A percentile compares a stretch with the other conserved stretches of the same genome.
phyloP scores from a whole-genome alignment of 768 basidiomycete species.

The Rossbeevera mucosa region DNA sequence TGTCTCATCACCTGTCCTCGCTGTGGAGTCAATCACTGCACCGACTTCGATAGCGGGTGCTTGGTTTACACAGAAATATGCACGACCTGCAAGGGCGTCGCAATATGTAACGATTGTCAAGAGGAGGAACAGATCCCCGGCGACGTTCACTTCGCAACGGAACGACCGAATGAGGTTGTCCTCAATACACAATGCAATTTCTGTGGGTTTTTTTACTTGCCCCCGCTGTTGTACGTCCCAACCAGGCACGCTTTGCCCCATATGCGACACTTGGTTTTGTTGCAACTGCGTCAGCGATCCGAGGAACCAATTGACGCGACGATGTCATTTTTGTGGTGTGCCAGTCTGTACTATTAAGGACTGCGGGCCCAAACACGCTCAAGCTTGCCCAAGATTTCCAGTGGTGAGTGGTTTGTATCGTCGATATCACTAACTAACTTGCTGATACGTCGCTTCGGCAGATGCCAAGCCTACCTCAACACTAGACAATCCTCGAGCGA shows the following conservation, averaged over 20 bases:
- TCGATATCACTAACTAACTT: neutral
- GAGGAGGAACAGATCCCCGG: conserved; percentile 12
- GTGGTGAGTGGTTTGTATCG: neutral
- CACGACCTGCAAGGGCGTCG: conserved; percentile 4
- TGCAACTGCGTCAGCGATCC: neutral
- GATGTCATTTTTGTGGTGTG: conserved; percentile 1
- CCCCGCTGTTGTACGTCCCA: neutral
- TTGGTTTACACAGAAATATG: neutral
- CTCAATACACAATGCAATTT: neutral
- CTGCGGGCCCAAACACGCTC: neutral
- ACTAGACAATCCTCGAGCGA: neutral
- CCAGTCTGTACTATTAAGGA: neutral
- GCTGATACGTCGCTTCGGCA: neutral
- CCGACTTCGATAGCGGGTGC: neutral
- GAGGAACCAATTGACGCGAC: neutral
- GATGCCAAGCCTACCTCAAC: neutral
- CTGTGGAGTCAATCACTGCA: conserved; percentile 11
- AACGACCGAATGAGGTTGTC: neutral
- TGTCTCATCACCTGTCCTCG: conserved; percentile 12
- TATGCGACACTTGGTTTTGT: conserved; percentile 7
- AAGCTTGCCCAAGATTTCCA: neutral
- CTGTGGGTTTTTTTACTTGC: conserved; percentile 9
- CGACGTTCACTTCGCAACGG: neutral
- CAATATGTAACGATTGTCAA: conserved; percentile 6
- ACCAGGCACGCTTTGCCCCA: neutral